Base-by-base conservation (phyloP, 176 grass and related monocot species). In the Tillandsia fasciculata region DNA sequence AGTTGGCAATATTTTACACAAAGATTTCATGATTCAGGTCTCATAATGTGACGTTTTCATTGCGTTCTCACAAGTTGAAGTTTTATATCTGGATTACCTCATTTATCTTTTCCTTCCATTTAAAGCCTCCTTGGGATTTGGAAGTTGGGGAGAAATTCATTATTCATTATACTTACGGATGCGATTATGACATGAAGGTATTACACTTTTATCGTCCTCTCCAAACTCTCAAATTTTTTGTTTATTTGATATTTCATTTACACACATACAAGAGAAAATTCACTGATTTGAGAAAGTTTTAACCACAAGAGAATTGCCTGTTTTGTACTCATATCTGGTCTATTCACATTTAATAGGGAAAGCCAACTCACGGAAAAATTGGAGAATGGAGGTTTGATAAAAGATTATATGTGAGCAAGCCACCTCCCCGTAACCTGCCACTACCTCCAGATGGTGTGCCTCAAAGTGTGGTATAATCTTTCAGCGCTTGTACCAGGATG, bases 1-100 rank as follows among this genome's bases (percentile, higher is more conserved):
- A 74, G 83, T 97, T 26, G 80, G 83, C 54, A 89, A 75, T 68
- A 90, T 87, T 64, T 87, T 92, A 69, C 81, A 59, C 61, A 97
- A 92, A 78, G 82, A 97, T 69, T 85, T 97, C 50, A 97, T 97
- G 93, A 90, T 97, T 83, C 93, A 97, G 93, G 93, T 97, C 48
- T 22, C 12, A 49, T 12, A 63, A 67, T 13, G 33, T 42, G 33
- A 65, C 26, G 65, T 64, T 75, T 18, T 59, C 54, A 59, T 17
- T 59, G 9, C 8, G 5, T 9, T 58, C 54, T 59, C 54, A 59
- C 54, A 17, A 9, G 20, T 53, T 53, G 49, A 53, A 51, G 18
- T 14, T 75, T 12, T 53, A 49, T 9, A 52, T 52, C 48, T 11
- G 53, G 12, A 68, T 15, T 50, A 69, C 49, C 49, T 66, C 2